Conservation (phyloP, 768 basidiomycete genomes). For the Boletales sp. region DNA sequence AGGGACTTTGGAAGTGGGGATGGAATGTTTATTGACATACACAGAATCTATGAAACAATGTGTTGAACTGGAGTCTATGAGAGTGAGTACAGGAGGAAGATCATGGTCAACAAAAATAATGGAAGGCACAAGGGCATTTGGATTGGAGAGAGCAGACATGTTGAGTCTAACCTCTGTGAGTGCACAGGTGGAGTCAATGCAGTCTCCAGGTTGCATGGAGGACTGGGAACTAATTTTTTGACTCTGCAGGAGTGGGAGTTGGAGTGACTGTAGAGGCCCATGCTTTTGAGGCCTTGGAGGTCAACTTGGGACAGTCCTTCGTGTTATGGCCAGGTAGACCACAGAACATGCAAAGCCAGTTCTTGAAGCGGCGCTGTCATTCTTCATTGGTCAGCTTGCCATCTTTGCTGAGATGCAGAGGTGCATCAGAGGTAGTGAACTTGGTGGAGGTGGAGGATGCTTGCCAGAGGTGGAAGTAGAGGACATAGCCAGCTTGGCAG, state of each 20-base stretch:
- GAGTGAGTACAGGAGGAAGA: background rate
- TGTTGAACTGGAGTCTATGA: background rate
- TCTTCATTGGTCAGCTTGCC: background rate
- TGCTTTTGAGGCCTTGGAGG: background rate
- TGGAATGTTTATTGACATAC: background rate
- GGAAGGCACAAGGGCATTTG: background rate
- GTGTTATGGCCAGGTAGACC: background rate
- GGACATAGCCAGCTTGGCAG: background rate
- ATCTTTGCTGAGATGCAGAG: background rate
- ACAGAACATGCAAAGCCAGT: conserved; percentile 7
- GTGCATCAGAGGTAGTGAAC: background rate
- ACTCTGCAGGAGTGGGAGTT: background rate
- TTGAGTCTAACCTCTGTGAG: conserved; percentile 1
- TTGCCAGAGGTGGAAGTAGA: no score
- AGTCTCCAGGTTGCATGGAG: background rate
- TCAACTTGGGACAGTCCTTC: background rate
- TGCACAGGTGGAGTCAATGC: background rate
- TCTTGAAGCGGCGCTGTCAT: background rate
- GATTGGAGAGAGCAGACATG: background rate
- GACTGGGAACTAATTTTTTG: conserved; percentile 1
- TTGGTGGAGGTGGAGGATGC: no score
- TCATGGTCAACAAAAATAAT: background rate
- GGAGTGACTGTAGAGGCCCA: background rate
- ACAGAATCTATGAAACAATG: background rate
- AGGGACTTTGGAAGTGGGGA: background rate